These are phyloP conservation scores for Aspergillus hiratsukae DNA, from an alignment of 2,329 filamentous ascomycete genomes.

Conservation along the genomic window DNA sequence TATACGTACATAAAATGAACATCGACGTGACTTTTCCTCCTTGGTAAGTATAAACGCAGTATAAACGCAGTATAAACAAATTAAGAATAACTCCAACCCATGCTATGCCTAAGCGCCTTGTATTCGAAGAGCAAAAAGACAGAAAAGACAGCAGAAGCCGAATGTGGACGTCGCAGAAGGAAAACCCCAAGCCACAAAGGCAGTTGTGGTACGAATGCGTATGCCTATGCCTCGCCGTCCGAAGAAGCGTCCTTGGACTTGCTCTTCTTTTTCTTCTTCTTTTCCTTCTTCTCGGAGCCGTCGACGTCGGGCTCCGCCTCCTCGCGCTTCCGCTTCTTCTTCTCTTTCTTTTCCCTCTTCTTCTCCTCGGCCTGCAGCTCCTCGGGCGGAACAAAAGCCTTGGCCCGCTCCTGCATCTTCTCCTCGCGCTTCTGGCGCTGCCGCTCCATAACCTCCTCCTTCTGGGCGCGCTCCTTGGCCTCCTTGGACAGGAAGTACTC, in stretches of 20 bases:
- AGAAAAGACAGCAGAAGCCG: conserved; percentile 4
- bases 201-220: conserved; percentile 6
- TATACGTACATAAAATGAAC: background rate
- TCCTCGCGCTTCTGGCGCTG: conserved; percentile 85
- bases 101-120: conserved; percentile 36
- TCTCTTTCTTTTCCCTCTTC: conserved; percentile 42
- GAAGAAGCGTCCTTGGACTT: conserved; percentile 29
- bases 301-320: conserved; percentile 32
- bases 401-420: conserved; percentile 77
- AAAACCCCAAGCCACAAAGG: conserved; percentile 15
- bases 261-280: conserved; percentile 50
- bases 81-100: conserved; percentile 32
- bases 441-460: conserved; percentile 76
- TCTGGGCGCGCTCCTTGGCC: conserved; percentile 77
- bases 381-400: conserved; percentile 81
- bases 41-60: background rate
- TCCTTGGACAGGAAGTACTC: conserved; percentile 95
- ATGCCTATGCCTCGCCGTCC: conserved; percentile 23
- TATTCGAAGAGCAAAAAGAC: conserved; percentile 4
- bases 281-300: conserved; percentile 54
- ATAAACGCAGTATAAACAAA: conserved; percentile 5
- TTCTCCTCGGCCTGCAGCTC: conserved; percentile 56
- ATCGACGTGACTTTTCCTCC: background rate
- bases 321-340: conserved; percentile 41
- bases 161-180: conserved; percentile 8